A percentile compares a stretch with the other conserved stretches of the same genome.
These are phyloP conservation scores for Solanum clarkiae DNA, from an alignment of 257 asterid species.

Conservation along the genomic window DNA sequence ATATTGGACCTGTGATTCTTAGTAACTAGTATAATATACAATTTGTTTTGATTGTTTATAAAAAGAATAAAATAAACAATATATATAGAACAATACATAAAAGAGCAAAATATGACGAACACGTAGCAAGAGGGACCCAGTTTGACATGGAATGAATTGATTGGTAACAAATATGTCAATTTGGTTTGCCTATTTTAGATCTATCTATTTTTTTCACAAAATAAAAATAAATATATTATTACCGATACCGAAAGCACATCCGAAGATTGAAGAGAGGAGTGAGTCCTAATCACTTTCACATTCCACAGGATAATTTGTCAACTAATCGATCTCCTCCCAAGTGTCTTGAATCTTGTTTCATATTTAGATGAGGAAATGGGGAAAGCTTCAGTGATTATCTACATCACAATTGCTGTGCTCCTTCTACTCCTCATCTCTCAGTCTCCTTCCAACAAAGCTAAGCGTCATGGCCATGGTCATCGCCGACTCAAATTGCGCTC, in stretches of 20 bases:
- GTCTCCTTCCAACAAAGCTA: conserved; percentile 33
- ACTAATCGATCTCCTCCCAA: not conserved
- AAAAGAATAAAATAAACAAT: no score
- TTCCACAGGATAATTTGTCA: not conserved
- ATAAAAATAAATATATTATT: no score
- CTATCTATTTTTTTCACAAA: not conserved
- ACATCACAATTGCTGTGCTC: conserved; percentile 45
- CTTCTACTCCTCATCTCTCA: conserved; percentile 61
- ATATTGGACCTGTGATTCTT: no score
- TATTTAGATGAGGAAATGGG: conserved; percentile 56
- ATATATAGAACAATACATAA: no score
- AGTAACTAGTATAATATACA: no score
- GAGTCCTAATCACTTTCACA: not conserved
- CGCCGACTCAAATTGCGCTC: conserved; percentile 89
- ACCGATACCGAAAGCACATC: not conserved
- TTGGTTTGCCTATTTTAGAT: not conserved
- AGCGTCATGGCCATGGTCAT: conserved; percentile 55
- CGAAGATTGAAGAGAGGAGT: not conserved
- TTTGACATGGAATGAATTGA: not conserved
- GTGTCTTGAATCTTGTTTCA: not conserved
- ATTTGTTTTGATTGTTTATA: no score
- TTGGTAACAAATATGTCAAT: not conserved
- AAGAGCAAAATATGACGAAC: no score
- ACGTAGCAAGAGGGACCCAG: not conserved
- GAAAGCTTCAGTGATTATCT: conserved; percentile 50